Base-by-base conservation (phyloP, 2,329 filamentous ascomycete genomes). In the Lomentospora prolificans region DNA sequence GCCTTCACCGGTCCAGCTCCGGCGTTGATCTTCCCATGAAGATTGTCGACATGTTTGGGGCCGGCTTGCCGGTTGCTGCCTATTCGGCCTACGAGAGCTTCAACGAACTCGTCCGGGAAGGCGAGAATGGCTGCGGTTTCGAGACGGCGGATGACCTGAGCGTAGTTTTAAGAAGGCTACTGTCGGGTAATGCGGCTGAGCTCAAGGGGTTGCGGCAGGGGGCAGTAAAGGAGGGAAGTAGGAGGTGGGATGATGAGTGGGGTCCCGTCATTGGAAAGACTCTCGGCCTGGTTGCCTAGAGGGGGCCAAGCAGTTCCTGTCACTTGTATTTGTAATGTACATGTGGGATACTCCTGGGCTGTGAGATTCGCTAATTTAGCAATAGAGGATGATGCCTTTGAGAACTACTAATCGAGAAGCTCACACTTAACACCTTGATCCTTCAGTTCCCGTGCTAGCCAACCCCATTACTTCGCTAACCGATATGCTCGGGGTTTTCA, bases 11-110 rank as follows among this genome's bases (percentile, higher is more conserved):
- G 61, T 96, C 90, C 12, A 95, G 88, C 61, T 96, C 90, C 2
- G 94, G 94, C 1, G 90, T 99, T 0, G 94, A 99, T 69, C 75
- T 99, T 19, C 94, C 94, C 0, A 99, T 99, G 94, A 99, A 99
- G 72, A 90, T 99, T 1, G 91, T 99, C 12, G 94, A 99, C 67
- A 96, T 99, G 91, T 97, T 99, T 67, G 94, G 94, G 2, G 87
- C 91, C 0, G 94, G 92, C 0, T 74, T 99, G 27, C 94, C 94
- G 0, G 94, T 99, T 0, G 85, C 86, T 0, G 92, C 90, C 3
- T 97, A 94, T 78, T 82, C 81, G 25, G 79, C 80, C 2, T 99
- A 95, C 65, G 85, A 91, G 66, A 92, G 91, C 59, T 96, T 95
- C 78, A 76, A 81, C 2, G 94, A 99, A 72, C 74, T 99, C n/a